Base-by-base conservation (phyloP, 139 green algal genomes). In the Nannochloris sp. region DNA sequence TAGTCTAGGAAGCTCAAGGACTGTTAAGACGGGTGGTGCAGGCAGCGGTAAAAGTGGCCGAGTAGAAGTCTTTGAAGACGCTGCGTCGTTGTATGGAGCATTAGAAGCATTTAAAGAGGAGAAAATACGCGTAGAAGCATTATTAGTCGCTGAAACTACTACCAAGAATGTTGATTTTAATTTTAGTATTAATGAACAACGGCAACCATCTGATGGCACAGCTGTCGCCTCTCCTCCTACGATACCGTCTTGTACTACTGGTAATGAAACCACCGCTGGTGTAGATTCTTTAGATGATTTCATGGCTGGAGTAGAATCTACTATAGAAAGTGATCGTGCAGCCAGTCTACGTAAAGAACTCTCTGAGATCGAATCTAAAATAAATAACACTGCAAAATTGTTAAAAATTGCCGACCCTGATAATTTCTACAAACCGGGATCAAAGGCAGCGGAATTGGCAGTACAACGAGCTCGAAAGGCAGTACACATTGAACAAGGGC, bases 231-330 rank as follows among this genome's bases (percentile, higher is more conserved):
- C 9, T 51, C n/a, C 3, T 32, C 42, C 13, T 64, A 58, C 35
- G 45, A 33, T 1, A n/a, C n/a, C n/a, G n/a, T n/a, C n/a, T n/a
- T n/a, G n/a, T n/a, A n/a, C n/a, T n/a, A 29, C 23, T 15, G 29
- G 33, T 27, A 27, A 19, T 25, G 53, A 44, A 55, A 39, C 61
- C 5, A 38, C 64, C 7, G 19, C 69, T 12, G 25, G 72, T 67
- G 33, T 15, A 48, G 87, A 93, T 62, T 70, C 71, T 9, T 47
- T 94, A 45, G 87, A 94, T 54, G 85, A 80, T 0, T 94, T 90
- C 65, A 92, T 94, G 87, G 73, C 14, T 1, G 68, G 36, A 42
- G 79, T 92, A 62, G 68, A 54, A 2, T 63, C 44, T 14, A 64
- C 86, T 58, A 56, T 87, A 24, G 83, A 92, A 27, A 60, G 62